Base-by-base conservation (phyloP, 495 filamentous ascomycete species). In the Penicillium lividum region DNA sequence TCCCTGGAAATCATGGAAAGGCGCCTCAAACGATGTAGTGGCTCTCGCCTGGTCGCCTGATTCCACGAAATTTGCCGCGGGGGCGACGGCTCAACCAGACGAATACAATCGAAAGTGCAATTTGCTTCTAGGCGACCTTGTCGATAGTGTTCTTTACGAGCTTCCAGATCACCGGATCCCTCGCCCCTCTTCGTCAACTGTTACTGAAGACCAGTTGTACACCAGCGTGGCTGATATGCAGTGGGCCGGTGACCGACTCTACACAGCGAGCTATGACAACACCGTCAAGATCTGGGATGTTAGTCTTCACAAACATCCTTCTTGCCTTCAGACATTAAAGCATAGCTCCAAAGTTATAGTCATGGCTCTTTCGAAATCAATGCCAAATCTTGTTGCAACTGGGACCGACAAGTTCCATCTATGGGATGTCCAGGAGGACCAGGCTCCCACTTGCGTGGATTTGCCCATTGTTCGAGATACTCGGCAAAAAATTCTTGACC, bases 31-130 rank as follows among this genome's bases (percentile, higher is more conserved):
- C 25, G 82, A 84, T 62, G 68, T 83, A 11, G 67, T 77, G 25
- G 65, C 70, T 29, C 61, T 80, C 42, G 73, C 75, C 7, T 84
- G 81, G 81, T 77, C 73, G 25, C 73, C 78, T 13, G 71, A 82
- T 66, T 79, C 80, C 1, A 73, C 68, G 0, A 70, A 55, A 31
- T 83, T 82, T 56, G 80, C 75, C 22, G 75, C 77, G 15, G 92
- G 92, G 3, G 88, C 90, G 3, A 85, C 87, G 3, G 86, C 89
- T 29, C 84, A 90, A 55, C 85, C 84, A 1, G 91, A 97, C 65
- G 69, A 81, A 0, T 97, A 96, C 71, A 96, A 97, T 63, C 82
- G 87, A 47, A 80, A 81, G 0, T 87, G 89, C 25, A 97, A 96
- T 67, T 76, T 96, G 5, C 58, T 92, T 4, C 65, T 93, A 15